Conservation (phyloP, 2,329 filamentous ascomycete species). For the Tolypocladium cylindrosporum region DNA sequence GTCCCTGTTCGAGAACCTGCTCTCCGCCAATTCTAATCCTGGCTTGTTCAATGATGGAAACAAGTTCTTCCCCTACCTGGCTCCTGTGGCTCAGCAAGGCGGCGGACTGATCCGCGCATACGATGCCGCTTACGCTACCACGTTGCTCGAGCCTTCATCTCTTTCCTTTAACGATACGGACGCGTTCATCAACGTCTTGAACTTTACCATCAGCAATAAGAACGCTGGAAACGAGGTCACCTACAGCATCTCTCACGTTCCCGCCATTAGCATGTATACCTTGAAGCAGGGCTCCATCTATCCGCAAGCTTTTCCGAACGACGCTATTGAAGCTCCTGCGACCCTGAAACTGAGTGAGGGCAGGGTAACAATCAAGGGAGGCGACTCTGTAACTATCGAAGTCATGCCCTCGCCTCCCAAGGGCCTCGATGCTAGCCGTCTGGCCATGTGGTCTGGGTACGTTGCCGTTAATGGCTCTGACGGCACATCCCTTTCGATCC, state of each 20-base stretch:
- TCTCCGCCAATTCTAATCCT: constrained; percentile 29
- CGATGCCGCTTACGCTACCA: constrained; percentile 42
- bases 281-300: constrained; percentile 17
- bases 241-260: constrained; percentile 37
- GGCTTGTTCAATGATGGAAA: constrained; percentile 29
- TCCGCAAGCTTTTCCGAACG: constrained; percentile 28
- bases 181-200: constrained; percentile 32
- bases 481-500: constrained; percentile 18
- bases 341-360: constrained; percentile 4
- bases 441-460: constrained; percentile 5
- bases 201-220: constrained; percentile 43
- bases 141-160: constrained; percentile 38
- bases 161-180: constrained; percentile 51
- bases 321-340: constrained; percentile 26
- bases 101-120: constrained; percentile 35
- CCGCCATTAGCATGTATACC: constrained; percentile 41
- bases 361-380: background rate
- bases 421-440: background rate
- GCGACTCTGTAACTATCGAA: background rate
- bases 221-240: constrained; percentile 36
- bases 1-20: constrained; percentile 21
- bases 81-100: constrained; percentile 46
- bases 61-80: constrained; percentile 21
- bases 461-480: constrained; percentile 10
- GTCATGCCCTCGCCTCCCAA: constrained; percentile 1